Evolutionary conservation across 257 asterid genomes (phyloP).

Genomic region (Schizonepeta tenuifolia): DNA sequence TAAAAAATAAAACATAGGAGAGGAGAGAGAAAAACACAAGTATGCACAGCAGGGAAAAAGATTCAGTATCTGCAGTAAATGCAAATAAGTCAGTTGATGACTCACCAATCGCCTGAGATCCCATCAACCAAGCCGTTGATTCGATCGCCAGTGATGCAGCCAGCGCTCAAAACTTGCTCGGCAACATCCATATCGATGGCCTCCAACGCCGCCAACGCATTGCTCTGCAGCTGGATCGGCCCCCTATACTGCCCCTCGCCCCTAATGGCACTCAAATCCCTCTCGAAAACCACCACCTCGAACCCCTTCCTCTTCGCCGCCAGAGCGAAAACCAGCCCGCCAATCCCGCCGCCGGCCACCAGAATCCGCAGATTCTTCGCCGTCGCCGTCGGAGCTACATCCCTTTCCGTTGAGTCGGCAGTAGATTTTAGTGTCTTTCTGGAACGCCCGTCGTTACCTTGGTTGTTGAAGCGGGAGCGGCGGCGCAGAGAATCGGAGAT

Average conservation of each 20-base stretch:
- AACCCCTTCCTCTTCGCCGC: constrained; percentile 82
- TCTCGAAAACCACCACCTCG: constrained; percentile 88
- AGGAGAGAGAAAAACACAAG: no score
- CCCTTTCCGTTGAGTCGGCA: neutral
- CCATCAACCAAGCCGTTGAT: constrained; percentile 96
- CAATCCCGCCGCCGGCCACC: constrained; percentile 94
- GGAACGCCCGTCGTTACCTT: constrained; percentile 30
- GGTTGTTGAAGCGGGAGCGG: constrained; percentile 14
- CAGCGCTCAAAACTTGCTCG: constrained; percentile 65
- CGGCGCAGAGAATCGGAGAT: constrained; percentile 35
- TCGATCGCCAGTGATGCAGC: constrained; percentile 91
- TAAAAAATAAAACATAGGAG: no score
- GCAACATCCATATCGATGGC: constrained; percentile 89
- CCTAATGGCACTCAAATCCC: constrained; percentile 85
- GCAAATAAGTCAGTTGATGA: neutral
- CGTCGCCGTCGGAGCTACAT: constrained; percentile 11
- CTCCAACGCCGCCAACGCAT: constrained; percentile 89
- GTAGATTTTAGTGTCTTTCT: constrained; percentile 41
- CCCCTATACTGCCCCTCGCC: constrained; percentile 96
- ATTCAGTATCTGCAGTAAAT: neutral
- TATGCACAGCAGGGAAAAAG: no score
- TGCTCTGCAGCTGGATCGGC: constrained; percentile 90
- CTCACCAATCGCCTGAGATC: constrained; percentile 84
- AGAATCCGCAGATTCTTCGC: constrained; percentile 63
- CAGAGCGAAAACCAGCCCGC: constrained; percentile 79